Percentiles rank a stretch among this genome's conserved stretches.
Evolutionary conservation across 176 grass and related monocot genomes (phyloP).

Genomic region (Coix lacrymajobi): DNA sequence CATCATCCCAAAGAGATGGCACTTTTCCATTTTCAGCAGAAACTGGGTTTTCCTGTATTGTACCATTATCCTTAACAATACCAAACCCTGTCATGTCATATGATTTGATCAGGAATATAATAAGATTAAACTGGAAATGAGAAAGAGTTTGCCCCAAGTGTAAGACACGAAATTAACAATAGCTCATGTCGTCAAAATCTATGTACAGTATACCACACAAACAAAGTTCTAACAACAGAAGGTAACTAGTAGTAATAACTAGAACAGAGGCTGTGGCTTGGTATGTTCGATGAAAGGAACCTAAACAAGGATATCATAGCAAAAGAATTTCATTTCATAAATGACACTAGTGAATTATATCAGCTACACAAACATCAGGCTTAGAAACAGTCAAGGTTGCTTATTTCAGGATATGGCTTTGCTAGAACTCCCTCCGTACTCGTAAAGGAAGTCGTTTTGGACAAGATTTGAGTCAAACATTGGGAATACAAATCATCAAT

Average conservation of each 20-base stretch:
- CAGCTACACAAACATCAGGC: not conserved
- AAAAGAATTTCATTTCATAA: conserved; percentile 1
- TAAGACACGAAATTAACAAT: conserved; percentile 11
- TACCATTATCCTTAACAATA: conserved; percentile 65
- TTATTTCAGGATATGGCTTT: not conserved
- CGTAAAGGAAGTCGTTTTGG: too few species aligned
- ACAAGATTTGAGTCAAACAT: too few species aligned
- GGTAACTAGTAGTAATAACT: too few species aligned
- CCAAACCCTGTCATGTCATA: conserved; percentile 63
- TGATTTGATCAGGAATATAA: conserved; percentile 11
- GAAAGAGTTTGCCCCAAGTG: not conserved
- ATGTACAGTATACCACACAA: not conserved
- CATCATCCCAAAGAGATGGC: conserved; percentile 76
- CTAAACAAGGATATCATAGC: not conserved
- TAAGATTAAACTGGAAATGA: not conserved
- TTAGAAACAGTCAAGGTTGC: not conserved
- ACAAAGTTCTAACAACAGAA: not conserved
- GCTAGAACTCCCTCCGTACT: too few species aligned
- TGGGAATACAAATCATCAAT: too few species aligned
- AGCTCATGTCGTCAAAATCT: not conserved
- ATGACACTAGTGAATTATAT: not conserved
- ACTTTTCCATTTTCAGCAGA: conserved; percentile 44
- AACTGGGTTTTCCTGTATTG: conserved; percentile 59
- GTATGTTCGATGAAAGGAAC: not conserved
- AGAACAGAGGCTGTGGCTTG: not conserved